These are phyloP conservation scores for Raphanus hybrid DNA, from an alignment of 441 rosid species.

Conservation along the genomic window DNA sequence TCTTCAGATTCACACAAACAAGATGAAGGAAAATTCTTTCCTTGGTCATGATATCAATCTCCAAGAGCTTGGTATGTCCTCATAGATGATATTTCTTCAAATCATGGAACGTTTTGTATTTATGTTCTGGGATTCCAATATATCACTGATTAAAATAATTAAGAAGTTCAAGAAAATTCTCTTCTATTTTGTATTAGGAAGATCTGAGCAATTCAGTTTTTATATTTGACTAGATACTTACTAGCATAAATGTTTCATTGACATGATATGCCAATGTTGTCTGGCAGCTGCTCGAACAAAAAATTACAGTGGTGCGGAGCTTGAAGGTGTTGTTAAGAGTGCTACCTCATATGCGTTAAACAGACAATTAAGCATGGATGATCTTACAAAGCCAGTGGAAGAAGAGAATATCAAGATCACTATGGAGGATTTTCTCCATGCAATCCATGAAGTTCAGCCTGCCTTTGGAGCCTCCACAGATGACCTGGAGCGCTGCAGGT, in stretches of 20 bases:
- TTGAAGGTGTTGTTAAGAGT: slow-evolving; percentile 99
- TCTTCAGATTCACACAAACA: slow-evolving; percentile 96
- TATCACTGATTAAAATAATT: not conserved
- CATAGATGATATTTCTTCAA: slow-evolving; percentile 11
- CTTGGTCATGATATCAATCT: slow-evolving; percentile 87
- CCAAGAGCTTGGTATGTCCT: slow-evolving; percentile 84
- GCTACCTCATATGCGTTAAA: slow-evolving; percentile 96
- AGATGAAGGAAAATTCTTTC: slow-evolving; percentile 98
- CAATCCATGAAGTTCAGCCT: slow-evolving; percentile 79
- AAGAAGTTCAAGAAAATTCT: not conserved
- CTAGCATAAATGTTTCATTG: not conserved
- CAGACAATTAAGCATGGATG: slow-evolving; percentile 96
- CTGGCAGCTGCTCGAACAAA: slow-evolving; percentile 96
- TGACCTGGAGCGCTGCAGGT: slow-evolving; percentile 98
- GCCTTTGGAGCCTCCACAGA: slow-evolving; percentile 99
- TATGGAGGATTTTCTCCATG: slow-evolving; percentile 90
- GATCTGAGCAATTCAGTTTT: slow-evolving; percentile 15
- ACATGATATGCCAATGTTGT: slow-evolving; percentile 27
- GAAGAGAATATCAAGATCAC: slow-evolving; percentile 96
- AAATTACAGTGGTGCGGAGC: slow-evolving; percentile 98
- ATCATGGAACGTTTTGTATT: not conserved
- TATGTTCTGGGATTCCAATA: not conserved
- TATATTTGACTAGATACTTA: not conserved
- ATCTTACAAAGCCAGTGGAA: slow-evolving; percentile 95
- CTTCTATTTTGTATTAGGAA: slow-evolving; percentile 13